Percentiles rank a stretch among this genome's conserved stretches.
phyloP scores from a whole-genome alignment of 768 basidiomycete species.

The Galerina marginata region DNA sequence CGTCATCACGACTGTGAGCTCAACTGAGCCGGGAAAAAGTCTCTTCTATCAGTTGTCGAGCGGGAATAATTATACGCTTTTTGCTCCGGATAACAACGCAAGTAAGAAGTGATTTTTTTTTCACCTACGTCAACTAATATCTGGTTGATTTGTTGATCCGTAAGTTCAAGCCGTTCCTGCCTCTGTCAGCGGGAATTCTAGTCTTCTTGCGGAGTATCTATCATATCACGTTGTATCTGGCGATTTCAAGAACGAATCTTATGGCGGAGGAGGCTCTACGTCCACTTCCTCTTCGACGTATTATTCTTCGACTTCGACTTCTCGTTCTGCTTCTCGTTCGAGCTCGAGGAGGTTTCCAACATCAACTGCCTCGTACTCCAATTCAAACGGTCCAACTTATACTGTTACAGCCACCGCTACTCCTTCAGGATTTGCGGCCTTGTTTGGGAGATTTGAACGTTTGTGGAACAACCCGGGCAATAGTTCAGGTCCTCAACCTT shows the following conservation, averaged over 20 bases:
- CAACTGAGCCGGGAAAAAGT: constrained; percentile 44
- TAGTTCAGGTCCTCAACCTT: constrained; percentile 24
- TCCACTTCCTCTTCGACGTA: constrained; percentile 6
- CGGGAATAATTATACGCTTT: constrained; percentile 52
- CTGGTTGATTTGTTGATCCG: not conserved
- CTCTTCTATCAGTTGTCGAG: constrained; percentile 49
- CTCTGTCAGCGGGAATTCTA: constrained; percentile 23
- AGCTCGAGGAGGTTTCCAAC: not conserved
- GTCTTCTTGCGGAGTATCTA: constrained; percentile 49
- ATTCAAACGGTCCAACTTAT: not conserved
- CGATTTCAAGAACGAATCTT: constrained; percentile 41
- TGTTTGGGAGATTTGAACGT: constrained; percentile 17
- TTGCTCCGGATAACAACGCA: constrained; percentile 62
- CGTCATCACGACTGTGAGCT: constrained; percentile 46
- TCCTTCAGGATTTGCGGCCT: not conserved
- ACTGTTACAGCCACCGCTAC: constrained; percentile 9
- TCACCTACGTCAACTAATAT: not conserved
- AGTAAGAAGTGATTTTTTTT: constrained; percentile 39
- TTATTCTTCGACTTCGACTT: constrained; percentile 9
- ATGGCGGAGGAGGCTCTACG: constrained; percentile 18
- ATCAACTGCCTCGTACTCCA: too few relatives aligned
- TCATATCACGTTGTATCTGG: constrained; percentile 65
- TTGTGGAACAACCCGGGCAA: not conserved
- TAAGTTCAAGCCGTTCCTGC: constrained; percentile 37
- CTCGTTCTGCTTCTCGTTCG: not conserved